These are phyloP conservation scores for Podila verticillata DNA, from an alignment of 192 early-diverging fungal species.

Conservation along the genomic window DNA sequence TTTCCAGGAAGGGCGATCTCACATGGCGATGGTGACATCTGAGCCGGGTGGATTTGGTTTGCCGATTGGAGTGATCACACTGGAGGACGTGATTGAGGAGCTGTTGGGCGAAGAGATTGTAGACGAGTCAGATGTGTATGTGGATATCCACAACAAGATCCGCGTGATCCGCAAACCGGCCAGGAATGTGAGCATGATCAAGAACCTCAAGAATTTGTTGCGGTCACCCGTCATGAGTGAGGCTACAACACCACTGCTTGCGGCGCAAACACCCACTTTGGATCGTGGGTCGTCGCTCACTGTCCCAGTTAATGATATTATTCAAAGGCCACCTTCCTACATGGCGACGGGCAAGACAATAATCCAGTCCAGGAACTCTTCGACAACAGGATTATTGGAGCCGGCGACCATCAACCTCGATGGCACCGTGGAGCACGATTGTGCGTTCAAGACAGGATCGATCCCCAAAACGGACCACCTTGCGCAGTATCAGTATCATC, in stretches of 20 bases:
- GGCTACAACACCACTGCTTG: neutral
- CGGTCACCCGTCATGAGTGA: constrained; percentile 17
- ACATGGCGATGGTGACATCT: constrained; percentile 71
- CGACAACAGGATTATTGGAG: neutral
- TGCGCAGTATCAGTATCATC: neutral
- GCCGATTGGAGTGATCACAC: constrained; percentile 73
- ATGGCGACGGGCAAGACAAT: constrained; percentile 14
- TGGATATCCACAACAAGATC: constrained; percentile 59
- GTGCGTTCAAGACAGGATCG: constrained; percentile 17
- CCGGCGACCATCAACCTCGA: neutral
- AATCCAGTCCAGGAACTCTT: constrained; percentile 6
- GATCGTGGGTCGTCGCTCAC: neutral
- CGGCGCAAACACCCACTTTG: neutral
- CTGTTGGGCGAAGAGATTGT: constrained; percentile 85
- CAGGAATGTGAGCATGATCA: constrained; percentile 16
- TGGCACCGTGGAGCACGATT: constrained; percentile 5
- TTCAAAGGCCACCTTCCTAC: too few species aligned
- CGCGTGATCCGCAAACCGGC: constrained; percentile 55
- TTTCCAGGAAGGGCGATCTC: constrained; percentile 82
- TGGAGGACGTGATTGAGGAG: constrained; percentile 86
- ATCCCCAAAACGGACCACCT: neutral
- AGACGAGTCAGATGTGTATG: constrained; percentile 76
- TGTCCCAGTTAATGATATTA: too few species aligned
- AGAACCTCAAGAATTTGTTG: constrained; percentile 17
- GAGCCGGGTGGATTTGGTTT: constrained; percentile 7